These are phyloP conservation scores for Kockovaella imperatae DNA, from an alignment of 768 basidiomycete genomes.

Conservation along the genomic window DNA sequence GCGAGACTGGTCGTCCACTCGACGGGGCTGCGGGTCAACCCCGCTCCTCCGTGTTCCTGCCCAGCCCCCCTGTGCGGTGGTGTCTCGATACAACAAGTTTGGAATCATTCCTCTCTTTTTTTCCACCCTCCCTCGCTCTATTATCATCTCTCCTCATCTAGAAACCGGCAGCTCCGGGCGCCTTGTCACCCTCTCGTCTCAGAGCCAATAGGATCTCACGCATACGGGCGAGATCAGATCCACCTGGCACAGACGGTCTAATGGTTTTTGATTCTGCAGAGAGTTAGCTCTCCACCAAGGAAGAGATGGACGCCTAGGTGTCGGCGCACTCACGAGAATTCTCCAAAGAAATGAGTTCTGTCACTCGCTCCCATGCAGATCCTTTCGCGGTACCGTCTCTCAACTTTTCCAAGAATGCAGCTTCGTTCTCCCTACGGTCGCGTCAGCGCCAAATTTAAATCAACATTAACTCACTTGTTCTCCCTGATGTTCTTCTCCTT, in stretches of 20 bases:
- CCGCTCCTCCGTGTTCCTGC: no score
- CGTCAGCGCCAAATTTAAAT: background rate
- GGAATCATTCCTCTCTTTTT: no score
- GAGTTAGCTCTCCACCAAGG: background rate
- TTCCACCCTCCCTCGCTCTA: no score
- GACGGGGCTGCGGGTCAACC: no score
- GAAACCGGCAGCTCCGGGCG: constrained; percentile 90
- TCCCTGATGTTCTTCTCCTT: constrained; percentile 85
- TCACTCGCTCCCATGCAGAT: constrained; percentile 94
- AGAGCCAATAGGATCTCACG: constrained; percentile 86
- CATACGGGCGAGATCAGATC: constrained; percentile 80
- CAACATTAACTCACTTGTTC: constrained; percentile 70
- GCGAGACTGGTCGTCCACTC: no score
- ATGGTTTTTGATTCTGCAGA: constrained; percentile 74
- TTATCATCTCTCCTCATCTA: no score
- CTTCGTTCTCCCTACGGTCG: constrained; percentile 67
- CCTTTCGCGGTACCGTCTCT: constrained; percentile 72
- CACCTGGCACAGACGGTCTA: constrained; percentile 73
- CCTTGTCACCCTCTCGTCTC: constrained; percentile 79
- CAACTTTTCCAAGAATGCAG: constrained; percentile 64
- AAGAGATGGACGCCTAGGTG: background rate
- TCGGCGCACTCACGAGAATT: constrained; percentile 58
- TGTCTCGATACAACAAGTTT: no score
- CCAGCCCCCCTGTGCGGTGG: no score
- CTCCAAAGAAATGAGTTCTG: constrained; percentile 72